Conservation (phyloP, 192 early-diverging fungal genomes). For the Coemansia sp. region DNA sequence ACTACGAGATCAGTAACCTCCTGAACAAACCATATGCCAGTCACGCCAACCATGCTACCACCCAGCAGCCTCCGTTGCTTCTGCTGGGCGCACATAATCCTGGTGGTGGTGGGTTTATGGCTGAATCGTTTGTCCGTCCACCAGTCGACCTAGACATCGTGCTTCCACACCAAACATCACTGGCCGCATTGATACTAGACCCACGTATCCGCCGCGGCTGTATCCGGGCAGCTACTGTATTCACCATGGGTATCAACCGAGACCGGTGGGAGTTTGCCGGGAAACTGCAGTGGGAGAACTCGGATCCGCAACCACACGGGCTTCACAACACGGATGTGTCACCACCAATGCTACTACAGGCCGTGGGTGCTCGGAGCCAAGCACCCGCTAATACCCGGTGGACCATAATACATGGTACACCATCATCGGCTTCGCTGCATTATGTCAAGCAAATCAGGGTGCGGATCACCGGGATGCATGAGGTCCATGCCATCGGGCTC, state of each 20-base stretch:
- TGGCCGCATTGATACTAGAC: constrained; percentile 20
- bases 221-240: not conserved
- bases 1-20: constrained; percentile 19
- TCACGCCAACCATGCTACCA: too few species aligned
- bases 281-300: constrained; percentile 7
- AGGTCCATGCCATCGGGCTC: constrained; percentile 11
- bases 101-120: constrained; percentile 9
- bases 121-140: constrained; percentile 33
- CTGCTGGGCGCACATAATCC: not conserved
- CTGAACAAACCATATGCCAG: not conserved
- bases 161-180: constrained; percentile 10
- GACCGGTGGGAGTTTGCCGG: constrained; percentile 12
- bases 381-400: not conserved
- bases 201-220: constrained; percentile 16
- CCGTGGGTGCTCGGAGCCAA: not conserved
- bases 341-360: constrained; percentile 1
- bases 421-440: constrained; percentile 6
- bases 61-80: not conserved
- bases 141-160: constrained; percentile 17
- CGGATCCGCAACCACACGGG: not conserved
- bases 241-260: not conserved
- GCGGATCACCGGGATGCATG: constrained; percentile 20
- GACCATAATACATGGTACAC: constrained; percentile 5
- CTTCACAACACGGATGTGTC: constrained; percentile 17
- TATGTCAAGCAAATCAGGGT: constrained; percentile 12